phyloP scores from a whole-genome alignment of 371 early-diverging fungal genomes.

The Mortierella sp. region DNA sequence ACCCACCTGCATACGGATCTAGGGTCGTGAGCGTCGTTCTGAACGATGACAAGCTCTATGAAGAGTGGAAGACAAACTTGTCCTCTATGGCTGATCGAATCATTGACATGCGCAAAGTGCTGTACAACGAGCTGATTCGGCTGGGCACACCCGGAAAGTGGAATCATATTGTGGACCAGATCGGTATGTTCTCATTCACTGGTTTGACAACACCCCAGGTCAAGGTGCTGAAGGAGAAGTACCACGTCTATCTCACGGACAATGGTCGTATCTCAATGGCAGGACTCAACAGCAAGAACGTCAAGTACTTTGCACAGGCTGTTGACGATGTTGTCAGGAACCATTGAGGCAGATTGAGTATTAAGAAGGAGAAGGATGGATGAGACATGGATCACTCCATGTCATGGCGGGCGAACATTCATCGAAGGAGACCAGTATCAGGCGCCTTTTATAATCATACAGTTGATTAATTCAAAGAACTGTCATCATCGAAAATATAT shows the following conservation, averaged over 20 bases:
- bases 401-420: conserved; percentile 2
- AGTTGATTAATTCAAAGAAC: conserved; percentile 31
- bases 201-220: conserved; percentile 78
- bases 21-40: conserved; percentile 87
- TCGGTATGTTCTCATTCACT: conserved; percentile 98
- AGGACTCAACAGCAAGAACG: conserved; percentile 87
- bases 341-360: conserved; percentile 12
- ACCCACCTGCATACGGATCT: conserved; percentile 93
- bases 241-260: conserved; percentile 92
- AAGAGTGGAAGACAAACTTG: conserved; percentile 86
- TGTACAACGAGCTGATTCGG: conserved; percentile 69
- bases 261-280: conserved; percentile 97
- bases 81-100: conserved; percentile 91
- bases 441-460: conserved; percentile 35
- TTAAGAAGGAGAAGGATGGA: not conserved
- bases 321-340: conserved; percentile 79
- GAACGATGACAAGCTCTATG: conserved; percentile 77
- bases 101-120: conserved; percentile 83
- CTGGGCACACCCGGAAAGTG: conserved; percentile 94
- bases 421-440: conserved; percentile 12
- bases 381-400: not conserved
- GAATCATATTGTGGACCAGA: conserved; percentile 94
- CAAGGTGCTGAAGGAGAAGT: conserved; percentile 80
- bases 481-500: conserved; percentile 32
- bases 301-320: conserved; percentile 86